A percentile compares a stretch with the other conserved stretches of the same genome.
These are phyloP conservation scores for Alternaria solani DNA, from an alignment of 2,329 filamentous ascomycete species.

Conservation along the genomic window DNA sequence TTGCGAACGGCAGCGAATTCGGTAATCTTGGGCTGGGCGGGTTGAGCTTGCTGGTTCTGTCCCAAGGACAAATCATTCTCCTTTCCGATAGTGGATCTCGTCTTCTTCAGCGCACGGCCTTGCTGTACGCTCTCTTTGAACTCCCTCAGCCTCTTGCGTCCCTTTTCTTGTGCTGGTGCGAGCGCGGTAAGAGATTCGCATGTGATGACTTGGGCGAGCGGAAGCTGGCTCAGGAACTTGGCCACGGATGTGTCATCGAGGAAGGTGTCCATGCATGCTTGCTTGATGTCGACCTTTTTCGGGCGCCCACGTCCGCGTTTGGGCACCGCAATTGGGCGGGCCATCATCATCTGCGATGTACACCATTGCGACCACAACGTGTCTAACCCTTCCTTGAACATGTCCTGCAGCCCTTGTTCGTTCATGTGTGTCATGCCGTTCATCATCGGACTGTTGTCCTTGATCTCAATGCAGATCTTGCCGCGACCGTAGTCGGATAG, in stretches of 20 bases:
- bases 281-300: conserved; percentile 37
- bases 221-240: conserved; percentile 65
- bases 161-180: conserved; percentile 68
- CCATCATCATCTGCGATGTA: conserved; percentile 31
- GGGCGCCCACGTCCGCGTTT: conserved; percentile 48
- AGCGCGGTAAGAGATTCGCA: conserved; percentile 63
- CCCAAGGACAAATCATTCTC: conserved; percentile 37
- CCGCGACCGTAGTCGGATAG: conserved; percentile 55
- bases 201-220: conserved; percentile 62
- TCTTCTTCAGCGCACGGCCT: conserved; percentile 43
- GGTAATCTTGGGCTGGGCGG: conserved; percentile 47
- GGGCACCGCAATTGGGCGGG: conserved; percentile 41
- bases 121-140: conserved; percentile 68
- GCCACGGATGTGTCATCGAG: conserved; percentile 45
- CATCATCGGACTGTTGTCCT: conserved; percentile 39
- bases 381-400: conserved; percentile 60
- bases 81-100: conserved; percentile 38
- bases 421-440: conserved; percentile 47
- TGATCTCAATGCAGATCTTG: conserved; percentile 54
- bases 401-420: conserved; percentile 58
- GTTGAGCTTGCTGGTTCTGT: conserved; percentile 22
- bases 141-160: conserved; percentile 73
- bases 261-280: conserved; percentile 61
- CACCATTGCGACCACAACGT: conserved; percentile 56
- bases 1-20: conserved; percentile 53